A percentile compares a stretch with the other conserved stretches of the same genome.
Conservation (phyloP, 2,329 filamentous ascomycete genomes). For the Phoma herbarum region DNA sequence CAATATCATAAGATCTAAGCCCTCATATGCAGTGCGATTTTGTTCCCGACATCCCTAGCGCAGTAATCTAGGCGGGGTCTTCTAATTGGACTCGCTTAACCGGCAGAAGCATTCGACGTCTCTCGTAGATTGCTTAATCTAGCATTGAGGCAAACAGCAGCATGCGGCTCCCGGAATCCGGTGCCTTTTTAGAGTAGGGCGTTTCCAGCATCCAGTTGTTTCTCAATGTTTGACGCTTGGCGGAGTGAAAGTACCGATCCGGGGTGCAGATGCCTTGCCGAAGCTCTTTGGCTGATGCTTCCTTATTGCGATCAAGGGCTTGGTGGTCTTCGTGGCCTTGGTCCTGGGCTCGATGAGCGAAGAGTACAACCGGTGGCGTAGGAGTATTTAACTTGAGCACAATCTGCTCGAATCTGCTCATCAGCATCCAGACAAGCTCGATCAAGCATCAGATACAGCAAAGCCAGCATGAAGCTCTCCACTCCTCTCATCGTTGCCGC, state of each 20-base stretch:
- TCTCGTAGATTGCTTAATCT: slow-evolving; percentile 16
- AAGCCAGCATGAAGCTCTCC: slow-evolving; percentile 40
- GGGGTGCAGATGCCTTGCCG: slow-evolving; percentile 1
- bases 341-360: not conserved
- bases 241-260: not conserved
- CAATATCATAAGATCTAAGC: not conserved
- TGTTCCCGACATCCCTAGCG: slow-evolving; percentile 13
- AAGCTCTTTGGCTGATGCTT: not conserved
- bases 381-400: not conserved
- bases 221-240: not conserved
- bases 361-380: not conserved
- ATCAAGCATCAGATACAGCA: not conserved
- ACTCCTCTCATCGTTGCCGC: slow-evolving; percentile 37
- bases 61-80: not conserved
- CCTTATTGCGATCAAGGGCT: slow-evolving; percentile 5
- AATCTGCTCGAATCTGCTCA: slow-evolving; percentile 15
- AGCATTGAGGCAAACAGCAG: slow-evolving; percentile 4
- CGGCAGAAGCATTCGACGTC: slow-evolving; percentile 8
- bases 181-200: not conserved
- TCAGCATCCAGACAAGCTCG: slow-evolving; percentile 1
- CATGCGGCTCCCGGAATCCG: slow-evolving; percentile 8
- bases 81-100: slow-evolving; percentile 9
- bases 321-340: not conserved
- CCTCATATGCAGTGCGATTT: not conserved
- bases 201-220: not conserved